Evolutionary conservation across 805 yeast species (phyloP).

Genomic region (Saccharomycopsis sp.): DNA sequence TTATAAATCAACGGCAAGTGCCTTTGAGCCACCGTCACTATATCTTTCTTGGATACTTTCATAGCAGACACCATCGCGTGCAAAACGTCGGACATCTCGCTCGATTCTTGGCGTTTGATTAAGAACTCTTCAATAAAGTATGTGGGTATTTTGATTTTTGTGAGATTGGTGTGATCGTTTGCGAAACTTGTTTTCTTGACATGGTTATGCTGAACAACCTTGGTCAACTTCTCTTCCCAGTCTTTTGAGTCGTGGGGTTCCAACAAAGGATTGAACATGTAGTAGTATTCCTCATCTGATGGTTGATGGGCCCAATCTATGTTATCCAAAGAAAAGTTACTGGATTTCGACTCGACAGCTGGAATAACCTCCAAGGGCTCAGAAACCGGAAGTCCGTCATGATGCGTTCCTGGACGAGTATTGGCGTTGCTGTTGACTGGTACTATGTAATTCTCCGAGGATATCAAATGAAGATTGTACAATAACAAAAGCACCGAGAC

Average conservation of each 20-base stretch:
- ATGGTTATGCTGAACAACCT: background rate
- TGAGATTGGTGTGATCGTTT: background rate
- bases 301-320: too few species aligned
- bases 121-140: constrained; percentile 3
- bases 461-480: too few species aligned
- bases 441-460: too few species aligned
- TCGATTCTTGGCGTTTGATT: background rate
- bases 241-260: background rate
- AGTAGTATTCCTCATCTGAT: background rate
- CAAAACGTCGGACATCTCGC: too few species aligned
- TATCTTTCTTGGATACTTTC: background rate
- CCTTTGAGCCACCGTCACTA: background rate
- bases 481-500: too few species aligned
- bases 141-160: background rate
- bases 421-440: too few species aligned
- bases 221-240: background rate
- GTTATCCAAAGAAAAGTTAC: background rate
- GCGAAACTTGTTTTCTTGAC: background rate
- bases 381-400: too few species aligned
- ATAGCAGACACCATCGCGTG: too few species aligned
- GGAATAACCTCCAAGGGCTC: too few species aligned
- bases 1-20: constrained; percentile 1
- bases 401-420: too few species aligned
- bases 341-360: background rate
- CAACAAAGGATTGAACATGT: constrained; percentile 1